Evolutionary conservation across 306 rosid genomes (phyloP).

Genomic region (Delonix regia): DNA sequence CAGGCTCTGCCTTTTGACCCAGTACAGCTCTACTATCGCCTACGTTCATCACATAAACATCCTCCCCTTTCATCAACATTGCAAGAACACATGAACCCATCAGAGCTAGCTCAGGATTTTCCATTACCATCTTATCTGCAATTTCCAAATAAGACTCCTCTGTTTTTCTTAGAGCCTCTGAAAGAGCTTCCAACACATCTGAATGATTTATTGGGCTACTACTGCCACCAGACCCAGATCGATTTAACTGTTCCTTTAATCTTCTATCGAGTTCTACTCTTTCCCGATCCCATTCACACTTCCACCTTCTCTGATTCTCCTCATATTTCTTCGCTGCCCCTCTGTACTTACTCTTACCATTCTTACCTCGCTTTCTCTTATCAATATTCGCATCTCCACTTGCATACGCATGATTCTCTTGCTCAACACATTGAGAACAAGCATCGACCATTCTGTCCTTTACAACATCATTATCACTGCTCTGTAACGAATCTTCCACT

Average conservation of each 20-base stretch:
- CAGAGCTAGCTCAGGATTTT: slow-evolving; percentile 91
- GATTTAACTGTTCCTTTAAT: slow-evolving; percentile 71
- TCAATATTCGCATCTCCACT: slow-evolving; percentile 57
- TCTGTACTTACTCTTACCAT: slow-evolving; percentile 51
- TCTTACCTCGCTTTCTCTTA: slow-evolving; percentile 42
- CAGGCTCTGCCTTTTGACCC: slow-evolving; percentile 90
- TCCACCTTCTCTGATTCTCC: slow-evolving; percentile 92
- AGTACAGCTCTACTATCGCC: slow-evolving; percentile 93
- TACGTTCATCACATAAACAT: slow-evolving; percentile 91
- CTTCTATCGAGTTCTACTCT: slow-evolving; percentile 85
- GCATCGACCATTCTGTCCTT: slow-evolving; percentile 45
- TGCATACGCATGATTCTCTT: slow-evolving; percentile 57
- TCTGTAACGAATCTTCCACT: slow-evolving; percentile 34
- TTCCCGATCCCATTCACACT: slow-evolving; percentile 90
- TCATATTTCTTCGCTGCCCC: slow-evolving; percentile 74
- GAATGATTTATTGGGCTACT: slow-evolving; percentile 52
- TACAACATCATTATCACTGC: slow-evolving; percentile 35
- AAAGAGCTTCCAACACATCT: slow-evolving; percentile 84
- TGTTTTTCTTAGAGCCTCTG: slow-evolving; percentile 79
- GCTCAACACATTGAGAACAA: slow-evolving; percentile 67
- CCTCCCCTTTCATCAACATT: slow-evolving; percentile 96
- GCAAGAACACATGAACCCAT: slow-evolving; percentile 99
- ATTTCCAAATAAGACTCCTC: slow-evolving; percentile 86
- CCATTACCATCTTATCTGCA: slow-evolving; percentile 80
- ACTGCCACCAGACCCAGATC: slow-evolving; percentile 45